Percentiles rank a stretch among this genome's conserved stretches.
phyloP scores from a whole-genome alignment of 306 rosid genomes.

The Pterocarpus macrocarpus region DNA sequence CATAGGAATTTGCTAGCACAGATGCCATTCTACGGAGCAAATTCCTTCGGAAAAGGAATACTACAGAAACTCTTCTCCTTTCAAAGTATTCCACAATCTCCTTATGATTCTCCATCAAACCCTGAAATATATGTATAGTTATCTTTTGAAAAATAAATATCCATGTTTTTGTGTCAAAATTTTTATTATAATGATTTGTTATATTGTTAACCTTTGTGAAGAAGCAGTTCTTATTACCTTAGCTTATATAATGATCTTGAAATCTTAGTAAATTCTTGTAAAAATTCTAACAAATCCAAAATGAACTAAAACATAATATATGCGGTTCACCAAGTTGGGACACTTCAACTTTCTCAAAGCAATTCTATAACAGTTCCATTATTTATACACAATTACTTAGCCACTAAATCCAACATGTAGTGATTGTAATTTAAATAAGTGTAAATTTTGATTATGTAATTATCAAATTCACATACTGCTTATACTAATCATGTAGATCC shows the following conservation, averaged over 20 bases:
- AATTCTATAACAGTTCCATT: background rate
- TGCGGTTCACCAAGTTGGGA: background rate
- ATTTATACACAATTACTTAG: background rate
- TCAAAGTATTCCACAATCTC: slow-evolving; percentile 64
- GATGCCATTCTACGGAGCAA: slow-evolving; percentile 69
- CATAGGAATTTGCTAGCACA: slow-evolving; percentile 62
- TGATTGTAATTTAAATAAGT: too few relatives aligned
- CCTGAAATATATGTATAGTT: slow-evolving; percentile 44
- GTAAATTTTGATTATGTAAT: too few relatives aligned
- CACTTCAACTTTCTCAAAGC: background rate
- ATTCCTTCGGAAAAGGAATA: slow-evolving; percentile 67
- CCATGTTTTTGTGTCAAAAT: too few relatives aligned
- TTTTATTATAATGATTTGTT: too few relatives aligned
- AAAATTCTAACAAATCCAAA: too few relatives aligned
- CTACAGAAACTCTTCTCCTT: slow-evolving; percentile 51
- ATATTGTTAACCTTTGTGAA: too few relatives aligned
- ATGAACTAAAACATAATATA: background rate
- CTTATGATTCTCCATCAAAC: slow-evolving; percentile 60
- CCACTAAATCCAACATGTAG: too few relatives aligned
- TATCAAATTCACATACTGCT: too few relatives aligned
- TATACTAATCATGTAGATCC: too few relatives aligned
- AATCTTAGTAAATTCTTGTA: too few relatives aligned
- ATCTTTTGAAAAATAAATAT: background rate
- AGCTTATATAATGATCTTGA: too few relatives aligned
- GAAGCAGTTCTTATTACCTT: too few relatives aligned